These are phyloP conservation scores for Mycena pura DNA, from an alignment of 768 basidiomycete species.

Conservation along the genomic window DNA sequence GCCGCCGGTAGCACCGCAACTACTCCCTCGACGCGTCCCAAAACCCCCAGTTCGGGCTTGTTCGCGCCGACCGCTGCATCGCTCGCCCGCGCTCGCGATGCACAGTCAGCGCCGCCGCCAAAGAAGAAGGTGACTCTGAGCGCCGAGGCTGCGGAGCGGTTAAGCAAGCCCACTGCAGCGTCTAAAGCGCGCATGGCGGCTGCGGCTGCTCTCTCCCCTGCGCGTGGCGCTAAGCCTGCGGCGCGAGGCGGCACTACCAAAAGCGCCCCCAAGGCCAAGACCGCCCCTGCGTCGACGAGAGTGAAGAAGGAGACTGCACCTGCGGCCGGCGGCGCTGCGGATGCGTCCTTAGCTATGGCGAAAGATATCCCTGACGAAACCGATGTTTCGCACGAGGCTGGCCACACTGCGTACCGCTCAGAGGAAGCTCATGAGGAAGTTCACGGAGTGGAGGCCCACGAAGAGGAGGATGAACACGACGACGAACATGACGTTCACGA, in stretches of 20 bases:
- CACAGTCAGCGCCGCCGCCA: constrained; percentile 53
- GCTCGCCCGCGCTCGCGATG: constrained; percentile 70
- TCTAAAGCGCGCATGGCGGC: constrained; percentile 59
- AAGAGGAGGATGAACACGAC: constrained; percentile 1
- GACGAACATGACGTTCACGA: constrained; percentile 20
- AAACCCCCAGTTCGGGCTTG: constrained; percentile 70
- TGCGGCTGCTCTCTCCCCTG: constrained; percentile 38
- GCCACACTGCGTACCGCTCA: constrained; percentile 7
- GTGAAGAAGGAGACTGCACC: constrained; percentile 16
- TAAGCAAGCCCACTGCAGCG: constrained; percentile 86
- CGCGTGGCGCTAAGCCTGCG: constrained; percentile 36
- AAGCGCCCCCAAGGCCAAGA: constrained; percentile 32
- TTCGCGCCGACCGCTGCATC: constrained; percentile 88
- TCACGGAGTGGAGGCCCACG: constrained; percentile 29
- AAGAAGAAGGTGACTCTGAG: constrained; percentile 62
- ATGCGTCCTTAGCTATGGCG: background rate
- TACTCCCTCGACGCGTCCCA: constrained; percentile 52
- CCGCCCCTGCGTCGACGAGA: constrained; percentile 15
- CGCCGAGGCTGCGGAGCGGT: constrained; percentile 63
- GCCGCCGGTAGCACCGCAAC: constrained; percentile 44
- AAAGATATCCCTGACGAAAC: constrained; percentile 24
- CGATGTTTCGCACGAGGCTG: constrained; percentile 15
- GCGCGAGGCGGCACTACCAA: constrained; percentile 39
- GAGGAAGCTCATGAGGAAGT: constrained; percentile 25
- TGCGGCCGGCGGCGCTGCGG: background rate